These are phyloP conservation scores for Trichoderma asperelloides DNA, from an alignment of 495 filamentous ascomycete species.

Conservation along the genomic window DNA sequence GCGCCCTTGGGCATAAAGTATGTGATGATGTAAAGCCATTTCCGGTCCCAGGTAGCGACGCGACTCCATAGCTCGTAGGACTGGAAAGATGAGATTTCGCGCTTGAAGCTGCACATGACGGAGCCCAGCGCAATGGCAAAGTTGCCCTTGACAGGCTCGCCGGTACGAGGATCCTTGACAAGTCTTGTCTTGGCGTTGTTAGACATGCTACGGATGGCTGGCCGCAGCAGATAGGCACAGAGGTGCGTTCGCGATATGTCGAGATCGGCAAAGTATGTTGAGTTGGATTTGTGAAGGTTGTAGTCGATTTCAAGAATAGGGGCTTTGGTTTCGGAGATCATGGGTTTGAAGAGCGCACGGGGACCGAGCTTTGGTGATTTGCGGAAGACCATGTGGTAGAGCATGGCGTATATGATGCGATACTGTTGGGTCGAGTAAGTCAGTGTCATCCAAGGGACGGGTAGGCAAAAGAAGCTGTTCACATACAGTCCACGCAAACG, in stretches of 20 bases:
- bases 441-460: neutral
- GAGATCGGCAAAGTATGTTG: slow-evolving; percentile 74
- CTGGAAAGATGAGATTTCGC: slow-evolving; percentile 61
- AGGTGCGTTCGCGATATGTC: slow-evolving; percentile 63
- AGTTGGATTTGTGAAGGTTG: slow-evolving; percentile 80
- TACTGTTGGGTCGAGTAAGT: slow-evolving; percentile 28
- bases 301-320: slow-evolving; percentile 65
- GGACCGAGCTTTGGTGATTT: slow-evolving; percentile 30
- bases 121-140: slow-evolving; percentile 58
- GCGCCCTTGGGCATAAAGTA: slow-evolving; percentile 50
- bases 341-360: slow-evolving; percentile 53
- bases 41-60: slow-evolving; percentile 60
- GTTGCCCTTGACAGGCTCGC: slow-evolving; percentile 23
- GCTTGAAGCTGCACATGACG: slow-evolving; percentile 56
- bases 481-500: slow-evolving; percentile 67
- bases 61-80: slow-evolving; percentile 66
- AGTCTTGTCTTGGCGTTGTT: slow-evolving; percentile 33
- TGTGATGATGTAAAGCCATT: slow-evolving; percentile 42
- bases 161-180: slow-evolving; percentile 30
- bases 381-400: slow-evolving; percentile 46
- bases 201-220: slow-evolving; percentile 30
- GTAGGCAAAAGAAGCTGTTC: neutral
- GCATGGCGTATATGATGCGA: slow-evolving; percentile 54
- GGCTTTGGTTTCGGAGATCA: slow-evolving; percentile 50
- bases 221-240: slow-evolving; percentile 42